Base-by-base conservation (phyloP, 2,329 filamentous ascomycete genomes). In the Camptophora hylomeconis region DNA sequence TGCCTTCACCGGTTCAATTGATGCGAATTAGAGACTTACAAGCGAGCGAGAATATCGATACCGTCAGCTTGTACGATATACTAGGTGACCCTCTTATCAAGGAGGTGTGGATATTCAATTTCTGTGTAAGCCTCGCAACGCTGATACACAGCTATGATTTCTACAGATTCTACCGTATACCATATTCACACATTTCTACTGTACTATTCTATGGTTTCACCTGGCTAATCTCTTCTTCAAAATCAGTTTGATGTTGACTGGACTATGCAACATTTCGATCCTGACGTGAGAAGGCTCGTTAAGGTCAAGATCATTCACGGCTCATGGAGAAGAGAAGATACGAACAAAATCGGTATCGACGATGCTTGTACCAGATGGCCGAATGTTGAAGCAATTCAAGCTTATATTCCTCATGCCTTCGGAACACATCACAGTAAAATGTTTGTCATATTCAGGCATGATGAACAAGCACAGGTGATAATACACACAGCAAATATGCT, bases 401-500 rank as follows among this genome's bases (percentile, higher is more conserved):
- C 83, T 0, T 82, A 74, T 35, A 78, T 92, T 67, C 79, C 82
- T 0, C 80, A 87, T 47, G 71, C 75, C 39, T 92, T 84, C 47
- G 84, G 84, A 3, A 93, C 83, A 0, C 84, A 93, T 51, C 83
- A 75, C 46, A 67, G 79, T 8, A 89, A 92, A 53, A 89, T 92
- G 80, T 69, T 92, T 52, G 60, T 92, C n/a, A 53, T 92, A 3
- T 62, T 92, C 37, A 69, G 80, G 4, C 74, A 80, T 49, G 82
- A 92, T 47, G 72, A 78, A 37, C 70, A 65, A 0, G 80, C 77
- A 1, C 79, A 92, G 25, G 59, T 93, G 5, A 56, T 92, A 32
- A 84, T 93, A 17, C 81, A 92, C 44, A 93, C 84, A 0, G 82
- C 84, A 11, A 93, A 93, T 44, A 83, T 92, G 77, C 87, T 92